Percentiles rank a stretch among this genome's conserved stretches.
Conservation (phyloP, 352 stramenopile genomes). For the Phytophthora quininea region DNA sequence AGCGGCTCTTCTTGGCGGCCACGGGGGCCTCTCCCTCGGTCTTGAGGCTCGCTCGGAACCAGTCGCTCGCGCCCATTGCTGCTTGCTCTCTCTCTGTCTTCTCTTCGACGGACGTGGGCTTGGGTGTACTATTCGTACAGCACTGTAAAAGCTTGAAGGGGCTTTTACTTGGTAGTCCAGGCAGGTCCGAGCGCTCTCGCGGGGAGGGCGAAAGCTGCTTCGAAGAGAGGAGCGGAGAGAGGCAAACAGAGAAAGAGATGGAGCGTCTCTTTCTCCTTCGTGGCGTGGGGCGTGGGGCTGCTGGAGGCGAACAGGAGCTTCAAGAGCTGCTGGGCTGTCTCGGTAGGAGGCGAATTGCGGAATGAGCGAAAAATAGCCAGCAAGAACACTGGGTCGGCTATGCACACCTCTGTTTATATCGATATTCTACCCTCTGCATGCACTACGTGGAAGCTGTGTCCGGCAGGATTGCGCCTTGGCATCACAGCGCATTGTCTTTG, state of each 20-base stretch:
- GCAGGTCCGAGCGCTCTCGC: not conserved
- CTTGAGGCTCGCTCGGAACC: conserved; percentile 33
- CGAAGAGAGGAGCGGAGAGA: conserved; percentile 31
- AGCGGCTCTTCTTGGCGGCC: conserved; percentile 26
- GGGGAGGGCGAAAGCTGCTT: not conserved
- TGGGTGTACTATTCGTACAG: not conserved
- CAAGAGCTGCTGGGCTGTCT: conserved; percentile 1
- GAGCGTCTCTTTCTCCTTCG: conserved; percentile 10
- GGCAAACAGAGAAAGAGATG: conserved; percentile 9
- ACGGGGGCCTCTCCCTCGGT: not conserved
- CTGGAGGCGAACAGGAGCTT: conserved; percentile 14
- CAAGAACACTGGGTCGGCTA: not conserved
- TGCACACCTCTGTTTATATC: conserved; percentile 1
- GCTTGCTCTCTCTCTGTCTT: conserved; percentile 30
- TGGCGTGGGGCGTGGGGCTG: not conserved
- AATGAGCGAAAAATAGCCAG: conserved; percentile 26
- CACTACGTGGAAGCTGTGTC: too few relatives aligned
- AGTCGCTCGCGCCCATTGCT: conserved; percentile 41
- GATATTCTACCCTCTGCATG: not conserved
- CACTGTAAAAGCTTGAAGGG: too few relatives aligned
- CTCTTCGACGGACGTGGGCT: conserved; percentile 18
- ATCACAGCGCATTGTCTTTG: too few relatives aligned
- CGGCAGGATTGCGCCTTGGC: too few relatives aligned
- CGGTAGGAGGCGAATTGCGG: not conserved
- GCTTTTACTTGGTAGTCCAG: too few relatives aligned